Evolutionary conservation across 1,284 basidiomycete species (phyloP).

Genomic region (Cyathus olla): DNA sequence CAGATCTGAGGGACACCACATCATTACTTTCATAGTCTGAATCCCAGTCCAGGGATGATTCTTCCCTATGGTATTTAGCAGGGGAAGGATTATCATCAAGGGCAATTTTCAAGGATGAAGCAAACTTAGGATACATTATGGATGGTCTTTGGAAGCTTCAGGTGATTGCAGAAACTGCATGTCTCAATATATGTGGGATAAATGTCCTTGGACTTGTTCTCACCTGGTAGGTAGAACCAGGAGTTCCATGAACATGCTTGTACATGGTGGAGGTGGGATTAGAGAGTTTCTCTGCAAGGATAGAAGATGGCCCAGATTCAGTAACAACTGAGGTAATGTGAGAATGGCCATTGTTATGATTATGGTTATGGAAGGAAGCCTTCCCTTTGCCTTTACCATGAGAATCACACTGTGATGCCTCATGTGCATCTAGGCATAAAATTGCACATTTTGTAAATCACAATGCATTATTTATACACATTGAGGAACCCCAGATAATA

Average conservation of each 20-base stretch:
- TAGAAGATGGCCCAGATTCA: neutral
- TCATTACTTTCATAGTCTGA: neutral
- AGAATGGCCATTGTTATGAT: neutral
- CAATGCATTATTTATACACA: too few species aligned
- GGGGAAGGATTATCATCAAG: too few species aligned
- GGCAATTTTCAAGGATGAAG: neutral
- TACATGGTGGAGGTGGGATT: neutral
- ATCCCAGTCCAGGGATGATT: neutral
- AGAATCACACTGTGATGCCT: constrained; percentile 3
- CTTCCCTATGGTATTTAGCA: neutral
- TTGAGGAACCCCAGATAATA: too few species aligned
- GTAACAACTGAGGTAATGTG: neutral
- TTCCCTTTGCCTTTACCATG: neutral
- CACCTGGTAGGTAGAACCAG: neutral
- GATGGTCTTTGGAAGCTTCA: neutral
- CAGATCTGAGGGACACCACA: neutral
- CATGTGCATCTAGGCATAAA: too few species aligned
- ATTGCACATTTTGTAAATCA: too few species aligned
- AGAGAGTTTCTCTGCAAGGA: neutral
- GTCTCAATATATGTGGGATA: neutral
- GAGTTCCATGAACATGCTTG: neutral
- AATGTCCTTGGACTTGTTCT: too few species aligned
- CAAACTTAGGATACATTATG: neutral
- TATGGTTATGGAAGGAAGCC: neutral
- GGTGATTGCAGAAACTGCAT: neutral